Evolutionary conservation across 2,329 filamentous ascomycete species (phyloP), one percentile per base, ranked within the genome.

Genomic region (Gnomoniopsis sp.): DNA sequence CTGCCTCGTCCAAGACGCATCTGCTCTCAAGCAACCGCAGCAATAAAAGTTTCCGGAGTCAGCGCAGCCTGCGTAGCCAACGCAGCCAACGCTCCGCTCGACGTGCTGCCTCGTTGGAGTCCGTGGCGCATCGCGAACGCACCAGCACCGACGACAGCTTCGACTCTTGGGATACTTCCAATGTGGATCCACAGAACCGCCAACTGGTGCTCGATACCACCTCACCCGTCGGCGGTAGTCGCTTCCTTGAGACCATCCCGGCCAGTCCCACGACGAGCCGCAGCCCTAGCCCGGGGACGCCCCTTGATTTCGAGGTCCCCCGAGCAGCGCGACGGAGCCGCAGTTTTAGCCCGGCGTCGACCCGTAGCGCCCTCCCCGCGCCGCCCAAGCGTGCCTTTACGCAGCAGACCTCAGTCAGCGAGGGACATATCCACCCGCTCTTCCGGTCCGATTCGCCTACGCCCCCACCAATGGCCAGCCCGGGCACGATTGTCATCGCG

Each of bases 371-470:
- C 8, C 70, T 70, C 21, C 57, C 57, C 10, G 71, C 75, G 60
- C 62, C 67, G 17, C 67, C 68, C 8, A 63, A 64, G 22, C 58
- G 62, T 1, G 68, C 61, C 49, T 67, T 74, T 63, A 75, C 71
- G 17, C 71, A 72, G 53, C 70, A 75, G 30, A 57, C 65, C 2
- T 72, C 65, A 3, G 75, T 68, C 52, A 79, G 79, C 66, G 88
- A 92, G 69, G 79, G 85, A 3, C 85, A 91, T 67, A 91, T 92
- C 49, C 89, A 93, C 70, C 89, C 89, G 10, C 79, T 93, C 3
- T 92, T 93, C 75, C 81, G 89, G 60, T 87, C 86, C 6, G 88
- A 90, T 68, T 89, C 85, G 44, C 87, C 87, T 0, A 81, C 78
- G 1, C 88, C 88, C 8, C 86, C 88, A 1, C 84, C 88, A 0